Base-by-base conservation (phyloP, 2,329 filamentous ascomycete genomes). In the Chrysoporthe deuterocubensis region DNA sequence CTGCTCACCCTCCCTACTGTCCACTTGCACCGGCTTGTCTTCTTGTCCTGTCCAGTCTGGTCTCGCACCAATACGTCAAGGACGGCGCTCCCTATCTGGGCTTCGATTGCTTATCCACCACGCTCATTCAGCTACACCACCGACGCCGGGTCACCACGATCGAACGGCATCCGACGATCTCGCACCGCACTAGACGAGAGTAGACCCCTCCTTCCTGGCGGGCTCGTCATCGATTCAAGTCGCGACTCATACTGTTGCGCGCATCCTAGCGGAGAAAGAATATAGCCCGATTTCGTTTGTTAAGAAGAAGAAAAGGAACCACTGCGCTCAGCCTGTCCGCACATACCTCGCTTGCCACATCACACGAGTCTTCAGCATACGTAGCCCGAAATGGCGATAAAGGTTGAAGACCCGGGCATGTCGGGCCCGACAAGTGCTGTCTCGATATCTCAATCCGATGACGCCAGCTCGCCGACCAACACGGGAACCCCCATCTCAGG, bases 401-500 rank as follows among this genome's bases (percentile, higher is more conserved):
- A 76, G 40, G 74, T 80, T 67, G 78, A 78, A 64, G 66, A 69
- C 52, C 65, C 62, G 69, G 67, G 67, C 52, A 61, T 69, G 44
- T 37, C 62, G 50, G 58, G 42, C 69, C 64, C 57, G 46, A 58
- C 21, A 18, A 65, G 62, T 50, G 62, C 68, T 32, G 71, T 73
- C 66, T 73, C 76, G 70, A 73, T 72, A 56, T 72, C 72, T 57
- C 73, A 76, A 60, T 67, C 74, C 52, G 75, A 77, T 32, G 73
- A 76, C 69, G 77, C 78, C 44, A 73, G 77, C 66, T 80, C 79
- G 68, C 78, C 73, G 71, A 78, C 78, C 67, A 70, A 76, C n/a
- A 76, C 77, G 37, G 76, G 78, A n/a, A 79, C 80, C 1, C 81
- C 83, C 26, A 77, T 75, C 44, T 81, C 78, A 13, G 77, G 78